Base-by-base conservation (phyloP, 2,329 filamentous ascomycete genomes). In the Thelonectria blattea region DNA sequence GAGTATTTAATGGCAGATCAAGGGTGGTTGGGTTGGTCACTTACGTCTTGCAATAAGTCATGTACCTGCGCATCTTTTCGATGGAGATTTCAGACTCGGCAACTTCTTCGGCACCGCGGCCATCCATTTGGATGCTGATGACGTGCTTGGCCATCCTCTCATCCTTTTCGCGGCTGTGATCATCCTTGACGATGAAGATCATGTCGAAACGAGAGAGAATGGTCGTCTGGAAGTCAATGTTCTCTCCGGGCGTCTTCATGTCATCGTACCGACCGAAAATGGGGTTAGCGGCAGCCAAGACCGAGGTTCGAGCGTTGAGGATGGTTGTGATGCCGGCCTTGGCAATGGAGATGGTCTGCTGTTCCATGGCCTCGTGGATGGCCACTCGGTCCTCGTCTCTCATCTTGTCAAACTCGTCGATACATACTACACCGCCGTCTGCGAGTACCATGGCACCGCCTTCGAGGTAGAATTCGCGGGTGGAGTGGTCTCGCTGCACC, bases 361-460 rank as follows among this genome's bases (percentile, higher is more conserved):
- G 95, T 75, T 99, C 95, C 95, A 99, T 99, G 60, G 95, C 95
- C 85, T 99, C 95, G 83, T 99, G 95, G 67, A 99, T 99, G 2
- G 95, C 95, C 7, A 98, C 95, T 69, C 95, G 87, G 71, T 99
- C 95, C 76, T 99, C 95, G 74, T 99, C 95, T 64, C 95, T 86
- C 95, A 99, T 99, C 83, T 99, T 99, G 81, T 99, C 95, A 73
- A 99, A 99, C 78, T 99, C 95, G 73, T 99, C 95, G 69, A 99
- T 99, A 77, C 95, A 98, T 10, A 98, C 95, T 1, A 98, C 94
- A 70, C 95, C 95, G 2, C 93, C 93, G 68, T 99, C 95, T 4
- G 95, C 95, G 17, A 99, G 86, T 3, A 99, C 95, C 95, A 99
- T 98, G 32, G 95, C 95, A 78, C 95, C 95, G 48, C 95, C 95